These are phyloP conservation scores for Amylocystis lapponica DNA, from an alignment of 768 basidiomycete species.

Conservation along the genomic window DNA sequence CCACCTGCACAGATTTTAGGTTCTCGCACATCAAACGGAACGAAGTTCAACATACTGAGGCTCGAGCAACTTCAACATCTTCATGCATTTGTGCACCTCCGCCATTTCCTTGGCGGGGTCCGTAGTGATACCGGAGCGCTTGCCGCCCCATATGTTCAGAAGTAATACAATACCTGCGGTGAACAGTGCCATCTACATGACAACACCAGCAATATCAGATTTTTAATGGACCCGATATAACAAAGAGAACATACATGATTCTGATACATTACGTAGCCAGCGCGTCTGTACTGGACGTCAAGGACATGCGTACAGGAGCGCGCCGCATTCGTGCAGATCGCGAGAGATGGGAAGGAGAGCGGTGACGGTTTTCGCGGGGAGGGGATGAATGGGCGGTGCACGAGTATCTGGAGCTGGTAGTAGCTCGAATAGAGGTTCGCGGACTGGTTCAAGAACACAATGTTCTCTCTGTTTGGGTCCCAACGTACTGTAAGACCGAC, in stretches of 20 bases:
- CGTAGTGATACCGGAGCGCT: slow-evolving; percentile 27
- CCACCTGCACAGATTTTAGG: slow-evolving; percentile 29
- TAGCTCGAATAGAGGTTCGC: slow-evolving; percentile 50
- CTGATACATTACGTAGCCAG: slow-evolving; percentile 19
- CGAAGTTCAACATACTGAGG: slow-evolving; percentile 23
- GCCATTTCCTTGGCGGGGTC: slow-evolving; percentile 36
- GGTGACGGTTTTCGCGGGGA: slow-evolving; percentile 33
- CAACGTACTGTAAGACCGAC: slow-evolving; percentile 28
- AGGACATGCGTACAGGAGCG: slow-evolving; percentile 44
- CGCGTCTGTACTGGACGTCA: slow-evolving; percentile 30
- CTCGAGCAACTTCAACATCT: slow-evolving; percentile 32
- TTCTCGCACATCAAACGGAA: neutral
- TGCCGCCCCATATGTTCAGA: slow-evolving; percentile 44
- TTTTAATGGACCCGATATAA: neutral
- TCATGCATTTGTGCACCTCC: slow-evolving; percentile 44
- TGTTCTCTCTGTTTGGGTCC: slow-evolving; percentile 38
- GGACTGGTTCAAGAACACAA: slow-evolving; percentile 49
- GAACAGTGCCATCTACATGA: slow-evolving; percentile 33
- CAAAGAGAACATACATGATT: slow-evolving; percentile 22
- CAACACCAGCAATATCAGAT: neutral
- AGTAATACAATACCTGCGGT: slow-evolving; percentile 41
- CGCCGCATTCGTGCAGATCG: slow-evolving; percentile 51
- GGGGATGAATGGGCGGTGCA: slow-evolving; percentile 51
- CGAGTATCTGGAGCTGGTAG: slow-evolving; percentile 51
- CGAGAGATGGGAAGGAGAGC: slow-evolving; percentile 43